Conservation (phyloP, 2,329 filamentous ascomycete genomes). For the Simplicillium sp. region DNA sequence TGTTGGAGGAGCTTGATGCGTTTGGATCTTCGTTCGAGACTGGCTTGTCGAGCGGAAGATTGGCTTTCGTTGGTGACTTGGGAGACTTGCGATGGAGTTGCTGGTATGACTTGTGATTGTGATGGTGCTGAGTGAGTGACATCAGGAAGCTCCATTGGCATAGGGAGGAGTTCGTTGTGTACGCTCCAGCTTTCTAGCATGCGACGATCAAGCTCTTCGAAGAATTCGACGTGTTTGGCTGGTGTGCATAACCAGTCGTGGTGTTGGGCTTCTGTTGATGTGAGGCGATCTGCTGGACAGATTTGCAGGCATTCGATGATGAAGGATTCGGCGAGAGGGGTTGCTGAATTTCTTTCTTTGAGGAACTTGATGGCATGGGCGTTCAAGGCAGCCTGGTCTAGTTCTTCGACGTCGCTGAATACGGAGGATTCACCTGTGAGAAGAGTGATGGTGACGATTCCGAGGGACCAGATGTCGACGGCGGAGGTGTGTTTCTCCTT, state of each 20-base stretch:
- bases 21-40: not conserved
- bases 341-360: slow-evolving; percentile 7
- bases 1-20: not conserved
- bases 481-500: slow-evolving; percentile 19
- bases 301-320: slow-evolving; percentile 20
- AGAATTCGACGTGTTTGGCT: slow-evolving; percentile 18
- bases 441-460: slow-evolving; percentile 31
- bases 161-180: slow-evolving; percentile 18
- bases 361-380: slow-evolving; percentile 9
- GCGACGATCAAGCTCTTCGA: slow-evolving; percentile 19
- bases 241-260: slow-evolving; percentile 26
- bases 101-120: no score
- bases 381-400: slow-evolving; percentile 16
- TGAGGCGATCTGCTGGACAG: slow-evolving; percentile 16
- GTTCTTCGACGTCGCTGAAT: slow-evolving; percentile 15
- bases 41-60: slow-evolving; percentile 12
- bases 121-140: no score
- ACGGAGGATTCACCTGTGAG: slow-evolving; percentile 14
- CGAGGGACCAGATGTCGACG: slow-evolving; percentile 45
- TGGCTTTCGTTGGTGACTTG: slow-evolving; percentile 2
- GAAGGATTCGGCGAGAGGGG: slow-evolving; percentile 17
- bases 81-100: not conserved
- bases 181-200: slow-evolving; percentile 16
- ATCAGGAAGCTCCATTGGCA: slow-evolving; percentile 21
- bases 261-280: slow-evolving; percentile 14